Percentiles rank a stretch among this genome's conserved stretches.
Evolutionary conservation across 768 basidiomycete genomes (phyloP).

Genomic region (Amyloporia xantha): DNA sequence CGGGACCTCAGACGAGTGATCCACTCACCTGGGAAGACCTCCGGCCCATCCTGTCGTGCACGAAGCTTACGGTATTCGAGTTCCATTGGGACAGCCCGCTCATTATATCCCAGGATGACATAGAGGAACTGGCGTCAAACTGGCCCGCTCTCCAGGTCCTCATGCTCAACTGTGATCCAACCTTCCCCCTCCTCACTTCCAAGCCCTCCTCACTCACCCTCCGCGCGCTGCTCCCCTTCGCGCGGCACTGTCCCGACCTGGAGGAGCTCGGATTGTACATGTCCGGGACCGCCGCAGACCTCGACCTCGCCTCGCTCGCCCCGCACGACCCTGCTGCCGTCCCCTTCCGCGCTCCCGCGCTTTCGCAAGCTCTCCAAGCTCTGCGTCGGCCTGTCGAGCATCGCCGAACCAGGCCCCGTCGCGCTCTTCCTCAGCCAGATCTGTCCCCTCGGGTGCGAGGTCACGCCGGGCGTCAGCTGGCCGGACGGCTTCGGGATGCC

Average conservation of each 20-base stretch:
- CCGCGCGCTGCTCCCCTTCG: slow-evolving; percentile 33
- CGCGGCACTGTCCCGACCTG: slow-evolving; percentile 32
- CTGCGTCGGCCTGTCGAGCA: slow-evolving; percentile 45
- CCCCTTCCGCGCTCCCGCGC: slow-evolving; percentile 5
- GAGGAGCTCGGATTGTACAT: slow-evolving; percentile 32
- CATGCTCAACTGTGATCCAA: slow-evolving; percentile 20
- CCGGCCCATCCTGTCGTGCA: slow-evolving; percentile 29
- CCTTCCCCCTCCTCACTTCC: slow-evolving; percentile 7
- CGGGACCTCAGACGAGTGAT: background rate
- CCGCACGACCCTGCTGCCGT: background rate
- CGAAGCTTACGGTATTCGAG: slow-evolving; percentile 29
- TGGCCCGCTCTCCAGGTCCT: slow-evolving; percentile 23
- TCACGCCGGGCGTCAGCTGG: slow-evolving; percentile 49
- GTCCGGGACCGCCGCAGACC: slow-evolving; percentile 20
- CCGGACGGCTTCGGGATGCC: slow-evolving; percentile 15
- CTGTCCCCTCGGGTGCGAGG: slow-evolving; percentile 34
- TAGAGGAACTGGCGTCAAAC: slow-evolving; percentile 24
- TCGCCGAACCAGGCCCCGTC: slow-evolving; percentile 35
- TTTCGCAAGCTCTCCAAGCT: slow-evolving; percentile 26
- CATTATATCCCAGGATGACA: slow-evolving; percentile 19
- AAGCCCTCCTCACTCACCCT: slow-evolving; percentile 27
- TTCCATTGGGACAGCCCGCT: slow-evolving; percentile 21
- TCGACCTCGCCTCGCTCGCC: slow-evolving; percentile 8
- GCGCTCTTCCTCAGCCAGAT: slow-evolving; percentile 50
- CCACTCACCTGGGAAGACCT: slow-evolving; percentile 29